These are phyloP conservation scores for Fusarium multiceps DNA, from an alignment of 2,329 filamentous ascomycete species.

Conservation along the genomic window DNA sequence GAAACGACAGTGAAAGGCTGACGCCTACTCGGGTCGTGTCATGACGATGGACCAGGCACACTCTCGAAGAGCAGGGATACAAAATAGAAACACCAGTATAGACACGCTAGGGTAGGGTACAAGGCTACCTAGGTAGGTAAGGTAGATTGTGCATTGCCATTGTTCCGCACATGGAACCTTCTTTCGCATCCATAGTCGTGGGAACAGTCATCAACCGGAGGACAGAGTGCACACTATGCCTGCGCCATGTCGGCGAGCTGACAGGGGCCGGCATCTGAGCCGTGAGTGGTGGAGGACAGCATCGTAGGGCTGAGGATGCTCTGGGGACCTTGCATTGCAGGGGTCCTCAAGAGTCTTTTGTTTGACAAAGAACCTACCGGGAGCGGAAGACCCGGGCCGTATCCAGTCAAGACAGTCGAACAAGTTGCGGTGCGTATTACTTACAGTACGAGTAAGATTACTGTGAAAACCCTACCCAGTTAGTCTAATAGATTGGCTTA, in stretches of 20 bases:
- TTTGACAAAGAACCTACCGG: conserved; percentile 8
- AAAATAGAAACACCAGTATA: conserved; percentile 38
- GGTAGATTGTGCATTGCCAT: conserved; percentile 21
- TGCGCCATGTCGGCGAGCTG: conserved; percentile 42
- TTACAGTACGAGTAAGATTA: not conserved
- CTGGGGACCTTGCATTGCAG: conserved; percentile 30
- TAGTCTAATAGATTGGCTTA: conserved; percentile 21
- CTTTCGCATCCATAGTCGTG: conserved; percentile 12
- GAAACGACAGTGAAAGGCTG: conserved; percentile 28
- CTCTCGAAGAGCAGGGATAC: conserved; percentile 26
- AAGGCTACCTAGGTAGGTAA: not conserved
- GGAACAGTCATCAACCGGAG: conserved; percentile 21
- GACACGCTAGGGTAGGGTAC: conserved; percentile 2
- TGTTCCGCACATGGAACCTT: conserved; percentile 35
- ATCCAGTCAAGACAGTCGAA: conserved; percentile 17
- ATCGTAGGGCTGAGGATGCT: conserved; percentile 38
- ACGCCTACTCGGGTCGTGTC: conserved; percentile 34
- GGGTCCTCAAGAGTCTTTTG: conserved; percentile 7
- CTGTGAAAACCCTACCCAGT: not conserved
- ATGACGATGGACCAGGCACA: conserved; percentile 30
- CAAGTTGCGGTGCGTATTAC: conserved; percentile 21
- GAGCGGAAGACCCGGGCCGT: conserved; percentile 33
- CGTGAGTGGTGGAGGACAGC: conserved; percentile 31
- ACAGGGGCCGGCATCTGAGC: conserved; percentile 29
- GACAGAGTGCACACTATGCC: conserved; percentile 10